Conservation (phyloP, 2,329 filamentous ascomycete species). For the Trichoderma semiorbis region DNA sequence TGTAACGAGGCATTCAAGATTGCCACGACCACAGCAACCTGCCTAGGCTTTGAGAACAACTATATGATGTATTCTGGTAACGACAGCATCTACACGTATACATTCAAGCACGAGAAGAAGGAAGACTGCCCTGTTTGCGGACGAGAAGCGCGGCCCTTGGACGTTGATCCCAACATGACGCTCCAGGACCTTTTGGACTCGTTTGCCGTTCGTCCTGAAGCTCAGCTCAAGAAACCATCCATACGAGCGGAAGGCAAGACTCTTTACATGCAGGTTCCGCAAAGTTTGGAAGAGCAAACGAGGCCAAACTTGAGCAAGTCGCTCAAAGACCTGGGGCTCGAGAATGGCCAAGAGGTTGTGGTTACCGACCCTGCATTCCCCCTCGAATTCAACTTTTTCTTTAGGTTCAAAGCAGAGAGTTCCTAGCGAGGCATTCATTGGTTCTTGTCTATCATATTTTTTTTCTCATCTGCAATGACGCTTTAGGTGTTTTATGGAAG, state of each 20-base stretch:
- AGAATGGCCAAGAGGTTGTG: conserved; percentile 81
- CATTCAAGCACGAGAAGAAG: conserved; percentile 92
- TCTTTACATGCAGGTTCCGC: conserved; percentile 84
- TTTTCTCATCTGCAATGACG: not conserved
- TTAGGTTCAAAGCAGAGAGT: conserved; percentile 42
- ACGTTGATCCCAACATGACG: conserved; percentile 67
- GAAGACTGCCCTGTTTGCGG: conserved; percentile 94
- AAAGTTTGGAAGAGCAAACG: conserved; percentile 78
- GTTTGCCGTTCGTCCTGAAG: conserved; percentile 77
- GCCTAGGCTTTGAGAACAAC: conserved; percentile 73
- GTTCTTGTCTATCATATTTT: not conserved
- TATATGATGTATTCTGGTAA: conserved; percentile 99
- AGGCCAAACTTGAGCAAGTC: conserved; percentile 77
- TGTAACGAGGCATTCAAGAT: conserved; percentile 98
- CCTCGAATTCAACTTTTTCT: conserved; percentile 60
- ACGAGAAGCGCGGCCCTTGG: conserved; percentile 70
- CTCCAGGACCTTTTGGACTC: conserved; percentile 82
- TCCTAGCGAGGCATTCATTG: not conserved
- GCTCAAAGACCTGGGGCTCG: conserved; percentile 67
- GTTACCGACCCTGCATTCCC: conserved; percentile 89
- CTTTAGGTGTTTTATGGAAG: not conserved
- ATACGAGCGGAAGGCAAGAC: conserved; percentile 76
- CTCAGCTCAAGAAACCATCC: conserved; percentile 91
- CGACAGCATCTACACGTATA: conserved; percentile 94
- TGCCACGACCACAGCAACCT: conserved; percentile 75